These are phyloP conservation scores for Talinum fruticosum DNA, from an alignment of 148 eudicot species.

Conservation along the genomic window DNA sequence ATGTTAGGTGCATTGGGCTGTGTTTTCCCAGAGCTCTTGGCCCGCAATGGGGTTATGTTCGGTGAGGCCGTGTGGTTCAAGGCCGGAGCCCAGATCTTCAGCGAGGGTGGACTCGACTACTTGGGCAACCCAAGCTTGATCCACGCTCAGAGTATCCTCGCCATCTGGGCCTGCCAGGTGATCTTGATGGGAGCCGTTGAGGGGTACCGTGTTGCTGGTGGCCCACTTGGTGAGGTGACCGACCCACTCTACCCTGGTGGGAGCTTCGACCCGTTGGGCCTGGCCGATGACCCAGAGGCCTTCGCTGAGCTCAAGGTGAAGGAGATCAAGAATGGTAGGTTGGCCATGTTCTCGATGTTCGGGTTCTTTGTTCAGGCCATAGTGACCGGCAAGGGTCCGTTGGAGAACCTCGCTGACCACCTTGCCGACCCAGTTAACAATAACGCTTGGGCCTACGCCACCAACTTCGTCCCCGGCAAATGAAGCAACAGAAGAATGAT, in stretches of 20 bases:
- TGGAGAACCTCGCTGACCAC: conserved; percentile 46
- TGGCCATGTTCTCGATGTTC: too few relatives aligned
- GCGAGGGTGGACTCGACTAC: conserved; percentile 43
- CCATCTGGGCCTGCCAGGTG: conserved; percentile 41
- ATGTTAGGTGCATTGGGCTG: conserved; percentile 47
- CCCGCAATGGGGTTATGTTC: conserved; percentile 36
- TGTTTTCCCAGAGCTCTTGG: conserved; percentile 38
- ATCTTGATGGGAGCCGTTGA: conserved; percentile 42
- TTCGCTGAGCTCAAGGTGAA: conserved; percentile 41
- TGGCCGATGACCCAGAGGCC: conserved; percentile 40
- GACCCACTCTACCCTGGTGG: too few relatives aligned
- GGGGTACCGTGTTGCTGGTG: conserved; percentile 40
- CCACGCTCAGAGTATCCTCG: conserved; percentile 41
- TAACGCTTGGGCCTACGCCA: too few relatives aligned
- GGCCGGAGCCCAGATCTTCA: conserved; percentile 40
- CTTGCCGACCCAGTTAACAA: too few relatives aligned
- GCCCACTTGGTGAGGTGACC: conserved; percentile 43
- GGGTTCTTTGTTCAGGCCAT: conserved; percentile 44
- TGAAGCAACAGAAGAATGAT: too few relatives aligned
- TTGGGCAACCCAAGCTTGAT: too few relatives aligned
- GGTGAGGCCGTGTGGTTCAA: conserved; percentile 47
- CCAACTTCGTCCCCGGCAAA: too few relatives aligned
- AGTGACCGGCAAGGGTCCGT: conserved; percentile 40
- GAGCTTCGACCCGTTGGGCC: too few relatives aligned
- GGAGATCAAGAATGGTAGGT: conserved; percentile 39